Evolutionary conservation across 805 yeast genomes (phyloP), one percentile per base, ranked within the genome.

Genomic region (Pichia ethanolica): DNA sequence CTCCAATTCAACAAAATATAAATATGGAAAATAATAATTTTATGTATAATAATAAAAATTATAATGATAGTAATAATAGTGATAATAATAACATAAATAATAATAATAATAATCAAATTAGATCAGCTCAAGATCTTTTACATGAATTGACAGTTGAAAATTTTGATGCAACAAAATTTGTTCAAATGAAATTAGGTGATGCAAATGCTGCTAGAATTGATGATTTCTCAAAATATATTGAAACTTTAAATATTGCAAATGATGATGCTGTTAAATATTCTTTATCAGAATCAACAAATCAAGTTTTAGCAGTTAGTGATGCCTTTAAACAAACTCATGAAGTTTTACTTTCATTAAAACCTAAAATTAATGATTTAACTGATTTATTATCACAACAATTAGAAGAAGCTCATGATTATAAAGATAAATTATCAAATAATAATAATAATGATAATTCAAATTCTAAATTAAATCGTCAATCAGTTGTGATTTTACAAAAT

Each of bases 161-260:
- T 3, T 79, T 77, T 54, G 71, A 78, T 53, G 79, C 84, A 1
- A 71, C 70, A 27, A 49, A 57, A 2, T 81, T 72, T 57, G 75
- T 81, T 4, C 71, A 72, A 11, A 60, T 68, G 12, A 77, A 79
- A 48, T 62, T 87, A 52, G 69, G 79, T 10, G 77, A 79, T 53
- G 87, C 89, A 1, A 77, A 84, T 7, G 91, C 90, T 3, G 65
- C 78, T 1, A 86, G 82, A 52, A 83, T 87, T 35, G 89, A 86
- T 57, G 79, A 77, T 48, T 85, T 84, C 64, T 79, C 82, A 7
- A 39, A 35, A 7, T 26, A 42, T 27, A 37, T 51, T 9, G 47
- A 51, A 8, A 13, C 42, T 28, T 12, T 53, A n/a, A 46, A 49
- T 26, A 26, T 35, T 4, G 20, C 73, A 41, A 76, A 85, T 38